These are phyloP conservation scores for Evernia prunastri DNA, from an alignment of 495 filamentous ascomycete species.

Conservation along the genomic window DNA sequence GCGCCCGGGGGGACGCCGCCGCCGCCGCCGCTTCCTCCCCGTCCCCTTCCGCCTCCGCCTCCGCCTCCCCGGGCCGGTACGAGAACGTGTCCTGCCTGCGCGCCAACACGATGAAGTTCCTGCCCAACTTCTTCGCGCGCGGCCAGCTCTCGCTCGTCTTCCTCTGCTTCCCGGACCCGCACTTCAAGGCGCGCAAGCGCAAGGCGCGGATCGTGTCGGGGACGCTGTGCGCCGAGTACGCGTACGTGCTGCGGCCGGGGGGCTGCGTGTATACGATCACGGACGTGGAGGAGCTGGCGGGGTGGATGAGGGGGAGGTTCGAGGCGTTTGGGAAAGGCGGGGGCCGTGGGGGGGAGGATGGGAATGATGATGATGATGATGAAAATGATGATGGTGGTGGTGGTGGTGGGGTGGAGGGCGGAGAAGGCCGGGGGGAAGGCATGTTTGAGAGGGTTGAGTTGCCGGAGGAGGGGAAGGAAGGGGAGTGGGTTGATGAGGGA, in stretches of 20 bases:
- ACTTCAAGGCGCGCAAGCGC: slow-evolving; percentile 96
- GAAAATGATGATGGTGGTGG: too few species aligned
- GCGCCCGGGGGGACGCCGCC: slow-evolving; percentile 50
- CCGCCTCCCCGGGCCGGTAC: slow-evolving; percentile 46
- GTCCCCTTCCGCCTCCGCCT: slow-evolving; percentile 39
- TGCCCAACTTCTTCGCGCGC: slow-evolving; percentile 85
- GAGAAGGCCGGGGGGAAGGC: slow-evolving; percentile 54
- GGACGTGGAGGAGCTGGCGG: slow-evolving; percentile 88
- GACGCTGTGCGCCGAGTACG: slow-evolving; percentile 85
- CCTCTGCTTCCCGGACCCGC: slow-evolving; percentile 96
- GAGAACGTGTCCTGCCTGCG: slow-evolving; percentile 82
- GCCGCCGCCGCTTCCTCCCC: too few species aligned
- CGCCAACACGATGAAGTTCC: slow-evolving; percentile 96
- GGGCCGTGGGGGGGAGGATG: slow-evolving; percentile 15
- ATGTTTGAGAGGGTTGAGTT: slow-evolving; percentile 57
- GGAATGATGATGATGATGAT: too few species aligned
- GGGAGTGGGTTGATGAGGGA: slow-evolving; percentile 27
- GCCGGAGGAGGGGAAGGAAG: slow-evolving; percentile 16
- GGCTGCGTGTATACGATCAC: slow-evolving; percentile 93
- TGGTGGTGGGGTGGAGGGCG: too few species aligned
- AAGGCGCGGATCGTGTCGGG: slow-evolving; percentile 91
- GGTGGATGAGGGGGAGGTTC: slow-evolving; percentile 88
- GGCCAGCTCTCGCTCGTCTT: slow-evolving; percentile 80
- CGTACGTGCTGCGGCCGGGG: slow-evolving; percentile 74
- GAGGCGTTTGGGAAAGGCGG: slow-evolving; percentile 59